Evolutionary conservation across 164 flowering plant species (phyloP).

Genomic region (Paratinospora sagittata): DNA sequence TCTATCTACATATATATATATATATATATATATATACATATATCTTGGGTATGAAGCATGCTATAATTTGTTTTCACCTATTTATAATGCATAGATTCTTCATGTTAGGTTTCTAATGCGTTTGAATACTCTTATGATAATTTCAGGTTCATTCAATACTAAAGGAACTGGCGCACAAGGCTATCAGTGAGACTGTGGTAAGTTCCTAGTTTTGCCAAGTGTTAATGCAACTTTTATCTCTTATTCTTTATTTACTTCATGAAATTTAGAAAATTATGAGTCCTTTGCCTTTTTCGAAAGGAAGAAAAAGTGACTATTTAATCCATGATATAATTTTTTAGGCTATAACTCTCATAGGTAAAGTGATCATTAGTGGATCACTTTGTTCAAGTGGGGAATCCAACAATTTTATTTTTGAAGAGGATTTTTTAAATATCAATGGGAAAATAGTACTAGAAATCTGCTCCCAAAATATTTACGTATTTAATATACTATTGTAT

Average conservation of each 20-base stretch:
- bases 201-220: constrained; percentile 15
- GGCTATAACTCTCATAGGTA: too few relatives aligned
- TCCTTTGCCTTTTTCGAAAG: background rate
- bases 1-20: too few relatives aligned
- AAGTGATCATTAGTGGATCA: too few relatives aligned
- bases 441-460: too few relatives aligned
- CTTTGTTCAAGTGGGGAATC: too few relatives aligned
- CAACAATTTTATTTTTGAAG: too few relatives aligned
- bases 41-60: background rate
- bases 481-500: too few relatives aligned
- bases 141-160: constrained; percentile 66
- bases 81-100: background rate
- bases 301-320: too few relatives aligned
- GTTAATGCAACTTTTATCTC: background rate
- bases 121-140: background rate
- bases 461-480: too few relatives aligned
- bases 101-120: background rate
- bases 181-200: constrained; percentile 64
- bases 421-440: too few relatives aligned
- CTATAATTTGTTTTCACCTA: background rate
- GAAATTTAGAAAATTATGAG: background rate
- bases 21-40: background rate
- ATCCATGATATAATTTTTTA: too few relatives aligned
- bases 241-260: background rate
- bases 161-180: constrained; percentile 78